phyloP scores from a whole-genome alignment of 352 stramenopile genomes.

The Pythium biforme region DNA sequence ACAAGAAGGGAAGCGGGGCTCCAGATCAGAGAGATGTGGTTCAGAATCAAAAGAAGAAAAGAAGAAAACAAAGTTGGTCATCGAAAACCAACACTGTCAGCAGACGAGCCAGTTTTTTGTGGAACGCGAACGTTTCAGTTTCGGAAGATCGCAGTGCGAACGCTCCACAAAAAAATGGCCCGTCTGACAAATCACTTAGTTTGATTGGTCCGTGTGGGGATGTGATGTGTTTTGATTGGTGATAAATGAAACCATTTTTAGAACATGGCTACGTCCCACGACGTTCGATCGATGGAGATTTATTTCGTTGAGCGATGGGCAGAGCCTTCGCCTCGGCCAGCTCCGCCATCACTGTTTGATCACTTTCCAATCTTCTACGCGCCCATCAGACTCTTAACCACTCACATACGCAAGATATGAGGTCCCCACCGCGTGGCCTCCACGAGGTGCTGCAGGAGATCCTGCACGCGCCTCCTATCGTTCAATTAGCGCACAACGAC shows the following conservation, averaged over 20 bases:
- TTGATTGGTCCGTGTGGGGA: not conserved
- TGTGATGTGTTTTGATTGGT: not conserved
- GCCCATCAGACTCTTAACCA: too few species aligned
- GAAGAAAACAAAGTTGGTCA: too few species aligned
- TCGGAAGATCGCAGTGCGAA: not conserved
- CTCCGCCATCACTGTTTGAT: not conserved
- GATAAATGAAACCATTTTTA: not conserved
- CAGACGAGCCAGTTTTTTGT: not conserved
- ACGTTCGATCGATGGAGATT: too few species aligned
- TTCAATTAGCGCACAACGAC: too few species aligned
- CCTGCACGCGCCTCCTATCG: too few species aligned
- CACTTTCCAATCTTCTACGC: not conserved
- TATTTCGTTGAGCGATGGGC: too few species aligned
- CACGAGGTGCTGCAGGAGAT: not conserved
- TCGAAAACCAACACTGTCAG: too few species aligned
- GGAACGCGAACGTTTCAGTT: not conserved
- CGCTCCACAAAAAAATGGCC: too few species aligned
- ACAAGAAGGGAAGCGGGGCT: too few species aligned
- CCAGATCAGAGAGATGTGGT: too few species aligned
- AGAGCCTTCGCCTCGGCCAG: too few species aligned
- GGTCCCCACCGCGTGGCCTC: not conserved
- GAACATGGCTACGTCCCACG: not conserved
- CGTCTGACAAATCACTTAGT: not conserved
- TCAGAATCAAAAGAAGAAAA: too few species aligned
- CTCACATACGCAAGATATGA: not conserved